Percentiles rank a stretch among this genome's conserved stretches.
Conservation (phyloP, 495 filamentous ascomycete genomes). For the Filosporella fistucella region DNA sequence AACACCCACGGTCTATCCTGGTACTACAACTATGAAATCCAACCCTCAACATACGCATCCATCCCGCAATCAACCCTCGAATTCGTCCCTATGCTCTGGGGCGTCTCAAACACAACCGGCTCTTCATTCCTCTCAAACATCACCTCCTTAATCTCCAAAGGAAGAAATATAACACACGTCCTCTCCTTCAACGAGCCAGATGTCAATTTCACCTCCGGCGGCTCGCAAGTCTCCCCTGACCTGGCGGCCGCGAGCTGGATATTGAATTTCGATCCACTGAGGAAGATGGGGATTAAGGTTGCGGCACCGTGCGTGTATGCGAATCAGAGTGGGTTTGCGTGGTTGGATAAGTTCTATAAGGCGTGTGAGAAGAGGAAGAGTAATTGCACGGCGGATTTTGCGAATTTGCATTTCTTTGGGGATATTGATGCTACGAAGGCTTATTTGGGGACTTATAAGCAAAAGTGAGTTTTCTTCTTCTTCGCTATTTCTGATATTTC, state of each 20-base stretch:
- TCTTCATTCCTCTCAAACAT: slow-evolving; percentile 53
- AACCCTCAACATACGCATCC: slow-evolving; percentile 39
- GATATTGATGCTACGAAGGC: slow-evolving; percentile 22
- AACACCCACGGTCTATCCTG: slow-evolving; percentile 65
- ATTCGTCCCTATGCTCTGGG: slow-evolving; percentile 78
- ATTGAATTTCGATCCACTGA: slow-evolving; percentile 61
- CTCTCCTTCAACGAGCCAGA: slow-evolving; percentile 78
- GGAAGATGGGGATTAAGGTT: slow-evolving; percentile 46
- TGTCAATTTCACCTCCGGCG: slow-evolving; percentile 42
- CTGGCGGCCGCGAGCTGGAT: slow-evolving; percentile 62
- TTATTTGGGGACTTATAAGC: slow-evolving; percentile 1
- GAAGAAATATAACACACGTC: slow-evolving; percentile 57
- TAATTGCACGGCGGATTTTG: slow-evolving; percentile 65
- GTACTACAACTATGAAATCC: slow-evolving; percentile 72
- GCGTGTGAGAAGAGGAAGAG: slow-evolving; percentile 37
- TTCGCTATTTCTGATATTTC: not conserved
- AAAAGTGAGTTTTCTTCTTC: not conserved
- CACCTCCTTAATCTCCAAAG: slow-evolving; percentile 39
- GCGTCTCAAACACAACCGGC: slow-evolving; percentile 22
- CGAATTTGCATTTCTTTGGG: slow-evolving; percentile 76
- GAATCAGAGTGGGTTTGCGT: slow-evolving; percentile 51
- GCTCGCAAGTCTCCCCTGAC: slow-evolving; percentile 48
- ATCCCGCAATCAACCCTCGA: slow-evolving; percentile 42
- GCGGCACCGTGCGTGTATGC: slow-evolving; percentile 49
- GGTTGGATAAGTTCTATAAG: slow-evolving; percentile 58